Evolutionary conservation across 805 yeast genomes (phyloP).

Genomic region (Metschnikowia proteae): DNA sequence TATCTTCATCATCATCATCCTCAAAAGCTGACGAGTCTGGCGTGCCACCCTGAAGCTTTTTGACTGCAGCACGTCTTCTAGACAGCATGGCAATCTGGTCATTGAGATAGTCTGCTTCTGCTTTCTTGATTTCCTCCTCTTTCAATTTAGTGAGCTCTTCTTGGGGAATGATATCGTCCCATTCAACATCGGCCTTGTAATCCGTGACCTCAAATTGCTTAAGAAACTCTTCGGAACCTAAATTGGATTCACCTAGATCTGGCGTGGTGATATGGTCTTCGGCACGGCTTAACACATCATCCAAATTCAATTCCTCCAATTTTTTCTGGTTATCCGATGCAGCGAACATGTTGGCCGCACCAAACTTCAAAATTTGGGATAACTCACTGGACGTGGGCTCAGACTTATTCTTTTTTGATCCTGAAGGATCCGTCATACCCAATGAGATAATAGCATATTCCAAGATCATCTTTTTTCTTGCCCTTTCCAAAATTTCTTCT

Average conservation of each 20-base stretch:
- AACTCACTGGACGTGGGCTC: conserved; percentile 86
- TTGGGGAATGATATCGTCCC: conserved; percentile 99
- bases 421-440: conserved; percentile 80
- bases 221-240: conserved; percentile 97
- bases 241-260: conserved; percentile 92
- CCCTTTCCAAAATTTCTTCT: conserved; percentile 94
- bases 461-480: conserved; percentile 95
- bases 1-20: conserved; percentile 33
- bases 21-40: conserved; percentile 38
- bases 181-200: conserved; percentile 94
- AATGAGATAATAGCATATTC: conserved; percentile 96
- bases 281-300: conserved; percentile 93
- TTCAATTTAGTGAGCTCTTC: conserved; percentile 85
- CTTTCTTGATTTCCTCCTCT: conserved; percentile 82
- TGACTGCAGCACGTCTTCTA: conserved; percentile 72
- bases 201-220: conserved; percentile 98
- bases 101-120: conserved; percentile 81
- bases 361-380: conserved; percentile 91
- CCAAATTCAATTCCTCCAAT: conserved; percentile 90
- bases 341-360: conserved; percentile 98
- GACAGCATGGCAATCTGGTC: conserved; percentile 87
- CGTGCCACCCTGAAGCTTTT: conserved; percentile 43
- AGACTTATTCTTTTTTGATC: conserved; percentile 46
- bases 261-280: conserved; percentile 97
- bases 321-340: conserved; percentile 94